phyloP scores from a whole-genome alignment of 116 monocot species.

The Cymodocea nodosa region DNA sequence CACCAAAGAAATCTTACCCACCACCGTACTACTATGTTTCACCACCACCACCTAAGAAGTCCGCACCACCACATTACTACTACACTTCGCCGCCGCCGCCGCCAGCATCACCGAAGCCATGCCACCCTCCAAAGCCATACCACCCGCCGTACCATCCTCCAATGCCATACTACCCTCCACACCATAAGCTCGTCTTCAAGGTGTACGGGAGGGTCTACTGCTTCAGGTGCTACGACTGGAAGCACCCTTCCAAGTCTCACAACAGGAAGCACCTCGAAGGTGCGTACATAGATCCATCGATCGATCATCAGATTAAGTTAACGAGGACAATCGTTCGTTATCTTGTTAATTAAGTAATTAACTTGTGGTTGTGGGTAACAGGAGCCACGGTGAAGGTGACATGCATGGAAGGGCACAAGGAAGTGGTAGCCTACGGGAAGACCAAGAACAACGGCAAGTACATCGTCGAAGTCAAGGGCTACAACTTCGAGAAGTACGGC shows the following conservation, averaged over 20 bases:
- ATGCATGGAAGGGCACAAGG: slow-evolving; percentile 16
- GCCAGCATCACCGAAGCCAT: too few relatives aligned
- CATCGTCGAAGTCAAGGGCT: slow-evolving; percentile 14
- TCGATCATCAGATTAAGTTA: too few relatives aligned
- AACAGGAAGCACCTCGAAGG: slow-evolving; percentile 27
- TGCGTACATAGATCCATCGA: neutral
- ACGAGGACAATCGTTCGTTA: too few relatives aligned
- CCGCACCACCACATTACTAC: too few relatives aligned
- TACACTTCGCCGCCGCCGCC: slow-evolving; percentile 1
- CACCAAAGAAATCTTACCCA: slow-evolving; percentile 9
- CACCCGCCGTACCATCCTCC: slow-evolving; percentile 13
- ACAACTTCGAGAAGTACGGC: slow-evolving; percentile 19
- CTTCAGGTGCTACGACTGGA: slow-evolving; percentile 23
- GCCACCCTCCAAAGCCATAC: slow-evolving; percentile 10
- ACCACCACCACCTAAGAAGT: too few relatives aligned
- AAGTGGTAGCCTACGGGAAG: slow-evolving; percentile 16
- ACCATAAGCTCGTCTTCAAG: slow-evolving; percentile 9
- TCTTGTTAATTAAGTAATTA: too few relatives aligned
- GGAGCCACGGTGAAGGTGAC: slow-evolving; percentile 38
- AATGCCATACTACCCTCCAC: slow-evolving; percentile 17
- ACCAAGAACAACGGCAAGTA: slow-evolving; percentile 27
- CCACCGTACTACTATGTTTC: neutral
- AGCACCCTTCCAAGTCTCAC: slow-evolving; percentile 17
- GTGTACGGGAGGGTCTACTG: slow-evolving; percentile 37
- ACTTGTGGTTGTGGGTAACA: slow-evolving; percentile 3